Percentiles rank a stretch among this genome's conserved stretches.
Conservation (phyloP, 306 rosid genomes). For the Gastrolobium villosum region DNA sequence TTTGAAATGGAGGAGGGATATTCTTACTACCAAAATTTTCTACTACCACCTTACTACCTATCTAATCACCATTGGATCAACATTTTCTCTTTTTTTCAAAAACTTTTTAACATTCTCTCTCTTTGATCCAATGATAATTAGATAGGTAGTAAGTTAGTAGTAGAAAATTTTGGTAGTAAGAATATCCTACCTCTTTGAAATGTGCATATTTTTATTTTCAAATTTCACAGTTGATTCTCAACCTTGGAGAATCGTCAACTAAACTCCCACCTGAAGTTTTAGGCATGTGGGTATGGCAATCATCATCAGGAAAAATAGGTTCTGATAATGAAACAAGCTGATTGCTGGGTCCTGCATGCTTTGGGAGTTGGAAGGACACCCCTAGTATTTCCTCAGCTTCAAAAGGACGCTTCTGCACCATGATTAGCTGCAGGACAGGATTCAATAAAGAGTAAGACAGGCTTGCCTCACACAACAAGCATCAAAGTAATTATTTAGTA, state of each 20-base stretch:
- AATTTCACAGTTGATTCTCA: slow-evolving; percentile 14
- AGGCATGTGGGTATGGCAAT: slow-evolving; percentile 41
- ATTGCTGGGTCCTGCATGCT: slow-evolving; percentile 63
- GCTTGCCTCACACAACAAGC: background rate
- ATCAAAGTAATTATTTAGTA: background rate
- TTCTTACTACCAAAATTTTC: too few relatives aligned
- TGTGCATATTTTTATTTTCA: background rate
- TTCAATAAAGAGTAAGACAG: slow-evolving; percentile 28
- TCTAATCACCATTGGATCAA: too few relatives aligned
- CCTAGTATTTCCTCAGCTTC: slow-evolving; percentile 75
- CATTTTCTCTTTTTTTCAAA: too few relatives aligned
- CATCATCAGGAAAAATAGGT: slow-evolving; percentile 66
- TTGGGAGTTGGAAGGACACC: slow-evolving; percentile 75
- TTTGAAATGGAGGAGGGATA: too few relatives aligned
- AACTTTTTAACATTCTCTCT: too few relatives aligned
- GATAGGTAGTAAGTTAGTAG: too few relatives aligned
- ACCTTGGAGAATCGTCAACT: background rate
- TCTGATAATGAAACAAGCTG: slow-evolving; percentile 75
- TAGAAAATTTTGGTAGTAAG: too few relatives aligned
- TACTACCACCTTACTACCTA: too few relatives aligned
- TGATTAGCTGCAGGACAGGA: slow-evolving; percentile 60
- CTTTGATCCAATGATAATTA: too few relatives aligned
- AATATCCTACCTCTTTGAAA: too few relatives aligned
- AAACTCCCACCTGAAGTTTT: slow-evolving; percentile 72
- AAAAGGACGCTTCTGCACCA: slow-evolving; percentile 90